A percentile compares a stretch with the other conserved stretches of the same genome.
phyloP scores from a whole-genome alignment of 1,284 basidiomycete species.

The Ceratobasidium sp. region DNA sequence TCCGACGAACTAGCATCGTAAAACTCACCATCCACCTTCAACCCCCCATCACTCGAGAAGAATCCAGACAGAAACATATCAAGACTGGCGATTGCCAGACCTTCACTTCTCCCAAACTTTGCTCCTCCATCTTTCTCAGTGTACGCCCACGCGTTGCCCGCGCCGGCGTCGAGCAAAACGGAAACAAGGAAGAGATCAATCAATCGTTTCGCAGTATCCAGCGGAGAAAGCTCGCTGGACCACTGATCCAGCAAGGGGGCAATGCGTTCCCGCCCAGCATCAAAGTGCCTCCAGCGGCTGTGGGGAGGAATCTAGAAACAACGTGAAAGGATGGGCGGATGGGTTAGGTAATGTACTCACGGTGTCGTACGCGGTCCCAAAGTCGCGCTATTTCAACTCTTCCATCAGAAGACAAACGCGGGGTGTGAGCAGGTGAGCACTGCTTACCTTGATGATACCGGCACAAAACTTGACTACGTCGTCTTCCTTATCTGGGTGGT shows the following conservation, averaged over 20 bases:
- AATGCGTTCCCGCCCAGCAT: constrained; percentile 68
- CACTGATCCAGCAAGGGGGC: constrained; percentile 64
- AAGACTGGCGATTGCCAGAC: constrained; percentile 89
- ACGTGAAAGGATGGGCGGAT: background rate
- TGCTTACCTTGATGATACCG: constrained; percentile 72
- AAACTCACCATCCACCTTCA: constrained; percentile 76
- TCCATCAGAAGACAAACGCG: background rate
- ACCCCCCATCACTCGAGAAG: constrained; percentile 71
- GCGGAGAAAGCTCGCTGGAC: constrained; percentile 57
- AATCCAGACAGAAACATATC: constrained; percentile 88
- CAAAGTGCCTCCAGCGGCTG: constrained; percentile 90
- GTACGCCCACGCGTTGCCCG: constrained; percentile 85
- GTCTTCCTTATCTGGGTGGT: constrained; percentile 76
- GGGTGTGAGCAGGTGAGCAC: background rate
- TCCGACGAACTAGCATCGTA: background rate
- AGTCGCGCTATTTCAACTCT: constrained; percentile 69
- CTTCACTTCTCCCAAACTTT: constrained; percentile 81
- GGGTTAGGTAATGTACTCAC: constrained; percentile 51
- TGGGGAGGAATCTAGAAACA: constrained; percentile 81
- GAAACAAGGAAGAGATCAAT: constrained; percentile 93
- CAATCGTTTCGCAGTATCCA: constrained; percentile 74
- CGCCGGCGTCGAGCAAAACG: constrained; percentile 92
- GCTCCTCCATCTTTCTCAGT: constrained; percentile 64
- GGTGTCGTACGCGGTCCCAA: constrained; percentile 69
- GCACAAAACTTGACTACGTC: constrained; percentile 83